These are phyloP conservation scores for Collybiopsis confluens DNA, from an alignment of 768 basidiomycete species.

Conservation along the genomic window DNA sequence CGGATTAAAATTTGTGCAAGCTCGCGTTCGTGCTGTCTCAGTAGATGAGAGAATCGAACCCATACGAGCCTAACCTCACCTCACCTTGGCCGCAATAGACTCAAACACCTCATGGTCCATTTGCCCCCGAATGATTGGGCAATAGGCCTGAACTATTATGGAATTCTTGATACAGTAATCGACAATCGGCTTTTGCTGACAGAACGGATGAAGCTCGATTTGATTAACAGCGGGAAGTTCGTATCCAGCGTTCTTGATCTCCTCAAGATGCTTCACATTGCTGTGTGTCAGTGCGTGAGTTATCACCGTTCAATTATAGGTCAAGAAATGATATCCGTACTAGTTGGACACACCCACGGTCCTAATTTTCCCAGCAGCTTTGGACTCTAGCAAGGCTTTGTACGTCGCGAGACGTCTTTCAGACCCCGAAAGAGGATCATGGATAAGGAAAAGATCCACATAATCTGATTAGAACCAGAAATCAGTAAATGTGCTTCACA, in stretches of 20 bases:
- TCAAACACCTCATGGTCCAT: conserved; percentile 52
- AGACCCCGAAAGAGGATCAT: conserved; percentile 64
- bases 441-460: conserved; percentile 76
- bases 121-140: conserved; percentile 65
- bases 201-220: conserved; percentile 81
- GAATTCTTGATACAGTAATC: conserved; percentile 60
- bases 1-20: conserved; percentile 81
- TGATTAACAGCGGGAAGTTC: conserved; percentile 76
- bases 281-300: conserved; percentile 31
- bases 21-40: conserved; percentile 48
- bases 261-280: conserved; percentile 67
- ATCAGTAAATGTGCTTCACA: background rate
- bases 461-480: conserved; percentile 37
- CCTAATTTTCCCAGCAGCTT: conserved; percentile 59
- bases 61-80: conserved; percentile 3
- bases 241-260: conserved; percentile 59
- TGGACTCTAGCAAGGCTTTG: conserved; percentile 62
- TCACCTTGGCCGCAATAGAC: conserved; percentile 57
- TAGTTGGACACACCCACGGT: conserved; percentile 84
- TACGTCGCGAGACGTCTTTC: conserved; percentile 67
- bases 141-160: conserved; percentile 72
- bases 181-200: conserved; percentile 77
- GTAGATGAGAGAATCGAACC: background rate
- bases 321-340: conserved; percentile 34
- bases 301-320: background rate